Conservation (phyloP, 2,329 filamentous ascomycete genomes). For the Fusarium sp. region DNA sequence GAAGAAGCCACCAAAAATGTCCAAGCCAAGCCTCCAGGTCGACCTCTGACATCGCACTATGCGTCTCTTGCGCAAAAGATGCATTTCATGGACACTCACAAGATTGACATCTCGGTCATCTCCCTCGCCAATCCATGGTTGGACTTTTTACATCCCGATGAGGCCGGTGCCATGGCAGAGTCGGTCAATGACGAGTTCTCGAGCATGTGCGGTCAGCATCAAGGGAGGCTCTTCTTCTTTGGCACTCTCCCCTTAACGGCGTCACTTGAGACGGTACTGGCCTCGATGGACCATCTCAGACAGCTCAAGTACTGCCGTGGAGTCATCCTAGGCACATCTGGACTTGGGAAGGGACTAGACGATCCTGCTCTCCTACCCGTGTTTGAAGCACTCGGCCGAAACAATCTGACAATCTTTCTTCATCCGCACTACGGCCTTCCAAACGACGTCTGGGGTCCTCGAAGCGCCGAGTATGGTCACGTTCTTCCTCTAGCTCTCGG, state of each 20-base stretch:
- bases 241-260: slow-evolving; percentile 83
- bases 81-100: slow-evolving; percentile 86
- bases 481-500: slow-evolving; percentile 87
- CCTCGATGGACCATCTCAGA: slow-evolving; percentile 72
- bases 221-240: slow-evolving; percentile 82
- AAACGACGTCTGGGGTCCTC: slow-evolving; percentile 79
- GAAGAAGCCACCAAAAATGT: slow-evolving; percentile 65
- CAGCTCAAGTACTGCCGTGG: slow-evolving; percentile 77
- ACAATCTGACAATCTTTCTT: slow-evolving; percentile 77
- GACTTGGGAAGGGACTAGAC: slow-evolving; percentile 82
- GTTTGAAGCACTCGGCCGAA: slow-evolving; percentile 74
- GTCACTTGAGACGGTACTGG: slow-evolving; percentile 67
- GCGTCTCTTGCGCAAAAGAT: slow-evolving; percentile 83
- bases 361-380: slow-evolving; percentile 79
- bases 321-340: slow-evolving; percentile 89
- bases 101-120: slow-evolving; percentile 84
- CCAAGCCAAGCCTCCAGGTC: slow-evolving; percentile 71
- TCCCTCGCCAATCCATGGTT: slow-evolving; percentile 95
- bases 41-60: slow-evolving; percentile 86
- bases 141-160: slow-evolving; percentile 76
- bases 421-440: slow-evolving; percentile 95
- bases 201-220: slow-evolving; percentile 72
- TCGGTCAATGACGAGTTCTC: slow-evolving; percentile 84
- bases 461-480: slow-evolving; percentile 80
- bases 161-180: slow-evolving; percentile 71